These are phyloP conservation scores for Rosa persica DNA, from an alignment of 306 rosid species.

Conservation along the genomic window DNA sequence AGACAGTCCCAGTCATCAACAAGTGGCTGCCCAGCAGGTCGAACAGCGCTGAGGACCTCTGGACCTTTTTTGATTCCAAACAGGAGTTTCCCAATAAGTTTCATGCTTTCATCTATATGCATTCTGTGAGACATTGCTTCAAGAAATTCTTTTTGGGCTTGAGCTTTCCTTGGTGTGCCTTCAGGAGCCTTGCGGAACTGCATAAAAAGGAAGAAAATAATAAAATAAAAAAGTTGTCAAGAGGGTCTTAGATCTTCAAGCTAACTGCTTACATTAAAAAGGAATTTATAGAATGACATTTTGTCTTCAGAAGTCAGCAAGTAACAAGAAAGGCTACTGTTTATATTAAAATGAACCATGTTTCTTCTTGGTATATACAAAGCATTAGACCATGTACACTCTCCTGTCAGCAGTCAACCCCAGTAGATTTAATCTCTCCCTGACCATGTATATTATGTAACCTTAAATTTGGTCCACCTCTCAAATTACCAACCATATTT, in stretches of 20 bases:
- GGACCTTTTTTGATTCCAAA: slow-evolving; percentile 80
- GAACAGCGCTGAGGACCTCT: slow-evolving; percentile 51
- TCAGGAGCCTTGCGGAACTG: slow-evolving; percentile 90
- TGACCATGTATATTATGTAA: neutral
- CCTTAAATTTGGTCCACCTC: neutral
- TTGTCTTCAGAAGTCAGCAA: neutral
- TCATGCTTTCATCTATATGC: slow-evolving; percentile 73
- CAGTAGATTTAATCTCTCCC: neutral
- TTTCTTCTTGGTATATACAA: too few species aligned
- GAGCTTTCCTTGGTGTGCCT: slow-evolving; percentile 64
- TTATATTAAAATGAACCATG: neutral
- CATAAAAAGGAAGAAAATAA: slow-evolving; percentile 6
- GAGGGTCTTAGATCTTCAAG: neutral
- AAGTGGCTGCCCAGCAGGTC: slow-evolving; percentile 67
- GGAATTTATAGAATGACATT: neutral
- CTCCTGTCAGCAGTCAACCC: neutral
- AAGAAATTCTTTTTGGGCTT: slow-evolving; percentile 77
- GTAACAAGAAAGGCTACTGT: neutral
- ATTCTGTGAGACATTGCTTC: slow-evolving; percentile 88
- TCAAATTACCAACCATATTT: neutral
- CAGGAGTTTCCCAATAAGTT: slow-evolving; percentile 72
- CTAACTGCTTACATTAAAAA: neutral
- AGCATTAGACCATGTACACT: neutral
- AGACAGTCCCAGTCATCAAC: slow-evolving; percentile 91
- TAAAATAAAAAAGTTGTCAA: neutral